Conservation (phyloP, 441 rosid genomes). For the Mallotus repandus region DNA sequence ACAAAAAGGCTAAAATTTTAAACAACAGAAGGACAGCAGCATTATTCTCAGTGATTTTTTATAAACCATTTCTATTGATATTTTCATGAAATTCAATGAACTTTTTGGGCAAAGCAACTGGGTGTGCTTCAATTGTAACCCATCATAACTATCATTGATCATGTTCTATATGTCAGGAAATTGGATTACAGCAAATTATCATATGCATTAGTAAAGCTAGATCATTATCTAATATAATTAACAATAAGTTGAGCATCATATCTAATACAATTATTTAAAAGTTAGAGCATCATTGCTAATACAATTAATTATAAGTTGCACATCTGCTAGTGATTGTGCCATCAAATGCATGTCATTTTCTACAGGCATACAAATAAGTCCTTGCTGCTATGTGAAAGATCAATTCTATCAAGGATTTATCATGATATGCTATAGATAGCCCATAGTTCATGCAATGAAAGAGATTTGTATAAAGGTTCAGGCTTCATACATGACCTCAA, state of each 20-base stretch:
- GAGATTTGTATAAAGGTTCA: neutral
- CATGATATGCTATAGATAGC: neutral
- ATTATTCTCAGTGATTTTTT: no score
- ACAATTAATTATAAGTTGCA: neutral
- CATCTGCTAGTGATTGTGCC: neutral
- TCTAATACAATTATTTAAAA: no score
- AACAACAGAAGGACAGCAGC: neutral
- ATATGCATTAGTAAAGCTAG: neutral
- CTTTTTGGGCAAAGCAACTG: neutral
- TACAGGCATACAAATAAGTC: neutral
- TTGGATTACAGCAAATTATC: neutral
- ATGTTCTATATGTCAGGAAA: no score
- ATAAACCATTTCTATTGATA: neutral
- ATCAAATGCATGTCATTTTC: neutral
- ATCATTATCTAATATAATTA: neutral
- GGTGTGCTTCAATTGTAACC: neutral
- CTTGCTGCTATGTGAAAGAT: neutral
- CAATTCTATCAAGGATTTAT: neutral
- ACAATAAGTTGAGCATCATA: no score
- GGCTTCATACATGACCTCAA: no score
- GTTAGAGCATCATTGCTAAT: neutral
- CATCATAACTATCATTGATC: neutral
- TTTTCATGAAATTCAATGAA: neutral
- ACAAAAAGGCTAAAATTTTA: neutral
- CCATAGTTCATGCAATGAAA: neutral